Evolutionary conservation across 495 filamentous ascomycete genomes (phyloP).

Genomic region (Aspergillus kassunensis): DNA sequence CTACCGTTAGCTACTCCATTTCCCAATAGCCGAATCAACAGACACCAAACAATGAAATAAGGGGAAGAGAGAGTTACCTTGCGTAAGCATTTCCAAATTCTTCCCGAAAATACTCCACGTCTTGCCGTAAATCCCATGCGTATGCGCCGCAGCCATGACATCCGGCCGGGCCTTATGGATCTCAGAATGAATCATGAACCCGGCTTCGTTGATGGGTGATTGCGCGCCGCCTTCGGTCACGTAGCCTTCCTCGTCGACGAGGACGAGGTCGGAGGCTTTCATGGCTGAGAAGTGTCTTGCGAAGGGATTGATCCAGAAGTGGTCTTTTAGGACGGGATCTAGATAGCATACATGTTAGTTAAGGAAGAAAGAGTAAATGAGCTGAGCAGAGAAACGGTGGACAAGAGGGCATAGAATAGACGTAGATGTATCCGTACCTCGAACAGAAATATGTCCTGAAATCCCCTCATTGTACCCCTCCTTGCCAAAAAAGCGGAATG

Average conservation of each 20-base stretch:
- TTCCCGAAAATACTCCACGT: conserved; percentile 47
- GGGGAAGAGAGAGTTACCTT: conserved; percentile 26
- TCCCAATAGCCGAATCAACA: too few species aligned
- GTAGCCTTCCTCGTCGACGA: conserved; percentile 46
- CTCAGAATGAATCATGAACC: conserved; percentile 62
- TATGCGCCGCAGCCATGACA: conserved; percentile 49
- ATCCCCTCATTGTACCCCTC: conserved; percentile 68
- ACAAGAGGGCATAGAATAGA: background rate
- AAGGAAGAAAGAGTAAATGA: too few species aligned
- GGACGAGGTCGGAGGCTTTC: conserved; percentile 47
- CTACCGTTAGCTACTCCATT: conserved; percentile 3
- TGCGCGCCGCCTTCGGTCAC: conserved; percentile 51
- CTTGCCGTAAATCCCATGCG: conserved; percentile 44
- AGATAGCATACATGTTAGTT: background rate
- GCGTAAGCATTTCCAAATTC: conserved; percentile 47
- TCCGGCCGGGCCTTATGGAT: conserved; percentile 49
- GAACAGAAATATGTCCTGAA: conserved; percentile 58
- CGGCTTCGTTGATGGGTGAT: conserved; percentile 57
- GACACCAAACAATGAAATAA: too few species aligned
- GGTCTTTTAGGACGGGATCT: conserved; percentile 44
- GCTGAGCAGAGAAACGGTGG: too few species aligned
- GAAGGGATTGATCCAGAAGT: conserved; percentile 67
- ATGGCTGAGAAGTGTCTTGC: conserved; percentile 56
- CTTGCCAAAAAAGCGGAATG: conserved; percentile 68
- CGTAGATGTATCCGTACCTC: too few species aligned